phyloP scores from a whole-genome alignment of 2,329 filamentous ascomycete genomes.

The Colletotrichum sojae region DNA sequence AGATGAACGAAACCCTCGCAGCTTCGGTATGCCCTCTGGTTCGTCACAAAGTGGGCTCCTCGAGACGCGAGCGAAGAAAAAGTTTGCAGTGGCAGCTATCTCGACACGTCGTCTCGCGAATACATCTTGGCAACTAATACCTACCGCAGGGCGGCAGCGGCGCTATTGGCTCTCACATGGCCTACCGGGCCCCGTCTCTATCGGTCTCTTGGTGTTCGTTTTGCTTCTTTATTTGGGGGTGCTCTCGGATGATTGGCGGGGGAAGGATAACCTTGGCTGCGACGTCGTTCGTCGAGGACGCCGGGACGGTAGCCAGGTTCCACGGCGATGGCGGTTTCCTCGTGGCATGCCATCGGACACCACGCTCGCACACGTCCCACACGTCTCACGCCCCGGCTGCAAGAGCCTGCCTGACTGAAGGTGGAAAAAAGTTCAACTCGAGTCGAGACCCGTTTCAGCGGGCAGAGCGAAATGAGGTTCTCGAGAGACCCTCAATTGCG shows the following conservation, averaged over 20 bases:
- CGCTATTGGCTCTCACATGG: not conserved
- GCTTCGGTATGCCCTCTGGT: slow-evolving; percentile 10
- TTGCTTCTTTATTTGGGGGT: slow-evolving; percentile 9
- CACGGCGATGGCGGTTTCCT: slow-evolving; percentile 11
- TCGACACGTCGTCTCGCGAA: not conserved
- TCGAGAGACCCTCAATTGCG: slow-evolving; percentile 9
- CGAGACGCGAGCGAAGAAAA: not conserved
- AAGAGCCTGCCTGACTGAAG: slow-evolving; percentile 26
- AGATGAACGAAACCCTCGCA: slow-evolving; percentile 11
- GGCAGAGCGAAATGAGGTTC: slow-evolving; percentile 5
- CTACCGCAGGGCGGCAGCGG: too few relatives aligned
- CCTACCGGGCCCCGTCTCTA: too few relatives aligned
- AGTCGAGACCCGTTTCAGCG: slow-evolving; percentile 36
- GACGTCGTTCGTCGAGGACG: slow-evolving; percentile 12
- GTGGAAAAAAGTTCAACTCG: slow-evolving; percentile 12
- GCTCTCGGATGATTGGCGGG: not conserved
- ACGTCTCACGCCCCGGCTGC: slow-evolving; percentile 23
- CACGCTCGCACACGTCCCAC: slow-evolving; percentile 16
- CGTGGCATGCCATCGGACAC: slow-evolving; percentile 14
- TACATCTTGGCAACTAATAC: not conserved
- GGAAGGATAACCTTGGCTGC: slow-evolving; percentile 22
- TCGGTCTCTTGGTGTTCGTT: slow-evolving; percentile 4
- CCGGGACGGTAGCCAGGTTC: not conserved
- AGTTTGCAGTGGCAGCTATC: not conserved
- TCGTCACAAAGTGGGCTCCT: not conserved